phyloP scores from a whole-genome alignment of 2,329 filamentous ascomycete species.

The Sarocladium strictum region DNA sequence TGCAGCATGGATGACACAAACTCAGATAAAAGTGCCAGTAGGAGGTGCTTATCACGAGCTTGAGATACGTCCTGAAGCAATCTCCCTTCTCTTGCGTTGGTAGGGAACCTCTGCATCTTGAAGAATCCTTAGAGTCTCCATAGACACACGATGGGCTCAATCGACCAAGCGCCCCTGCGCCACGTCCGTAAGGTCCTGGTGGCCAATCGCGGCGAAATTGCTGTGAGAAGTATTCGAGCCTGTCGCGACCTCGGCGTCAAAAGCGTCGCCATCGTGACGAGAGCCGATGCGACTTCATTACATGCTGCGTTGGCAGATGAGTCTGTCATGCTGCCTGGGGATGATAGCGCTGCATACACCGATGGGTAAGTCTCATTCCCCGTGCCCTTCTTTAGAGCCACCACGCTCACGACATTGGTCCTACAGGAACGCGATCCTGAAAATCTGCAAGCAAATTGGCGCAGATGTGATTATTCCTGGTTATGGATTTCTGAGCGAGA shows the following conservation, averaged over 20 bases:
- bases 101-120: background rate
- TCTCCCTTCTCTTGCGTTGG: background rate
- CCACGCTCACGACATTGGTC: background rate
- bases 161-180: background rate
- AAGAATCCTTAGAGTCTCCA: background rate
- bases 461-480: constrained; percentile 56
- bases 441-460: constrained; percentile 31
- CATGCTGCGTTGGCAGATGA: constrained; percentile 50
- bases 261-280: constrained; percentile 53
- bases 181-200: constrained; percentile 34
- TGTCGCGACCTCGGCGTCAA: constrained; percentile 41
- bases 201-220: constrained; percentile 56
- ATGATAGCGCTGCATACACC: constrained; percentile 20
- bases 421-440: constrained; percentile 17
- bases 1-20: background rate
- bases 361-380: constrained; percentile 24
- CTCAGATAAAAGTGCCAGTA: background rate
- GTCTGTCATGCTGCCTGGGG: constrained; percentile 41
- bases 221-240: constrained; percentile 40
- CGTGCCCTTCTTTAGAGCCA: background rate
- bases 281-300: constrained; percentile 45
- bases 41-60: background rate
- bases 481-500: constrained; percentile 60
- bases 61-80: background rate
- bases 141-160: background rate